These are phyloP conservation scores for Ochetophila trinervis DNA, from an alignment of 306 rosid genomes.

Conservation along the genomic window DNA sequence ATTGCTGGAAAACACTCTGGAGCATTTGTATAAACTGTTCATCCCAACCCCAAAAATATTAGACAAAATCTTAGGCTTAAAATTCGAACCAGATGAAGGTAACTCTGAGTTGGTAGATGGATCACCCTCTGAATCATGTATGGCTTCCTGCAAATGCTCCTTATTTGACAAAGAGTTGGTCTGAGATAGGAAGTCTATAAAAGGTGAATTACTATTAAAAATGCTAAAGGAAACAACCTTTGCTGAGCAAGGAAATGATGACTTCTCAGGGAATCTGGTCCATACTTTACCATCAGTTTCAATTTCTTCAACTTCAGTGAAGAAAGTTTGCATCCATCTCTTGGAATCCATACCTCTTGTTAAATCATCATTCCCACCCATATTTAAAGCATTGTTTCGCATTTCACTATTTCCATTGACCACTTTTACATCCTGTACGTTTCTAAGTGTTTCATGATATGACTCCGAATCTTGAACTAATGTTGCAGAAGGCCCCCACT, in stretches of 20 bases:
- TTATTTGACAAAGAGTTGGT: conserved; percentile 29
- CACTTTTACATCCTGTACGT: conserved; percentile 26
- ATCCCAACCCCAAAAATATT: conserved; percentile 54
- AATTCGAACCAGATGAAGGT: conserved; percentile 30
- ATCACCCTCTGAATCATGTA: conserved; percentile 31
- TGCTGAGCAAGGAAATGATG: conserved; percentile 63
- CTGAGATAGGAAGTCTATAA: conserved; percentile 36
- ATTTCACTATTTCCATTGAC: conserved; percentile 39
- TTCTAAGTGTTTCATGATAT: conserved; percentile 32
- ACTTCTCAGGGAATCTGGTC: conserved; percentile 68
- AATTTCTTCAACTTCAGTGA: conserved; percentile 51
- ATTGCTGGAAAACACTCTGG: conserved; percentile 71
- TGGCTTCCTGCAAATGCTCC: conserved; percentile 39
- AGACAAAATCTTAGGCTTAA: conserved; percentile 46
- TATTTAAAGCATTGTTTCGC: conserved; percentile 7
- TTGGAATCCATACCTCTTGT: conserved; percentile 39
- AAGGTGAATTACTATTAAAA: conserved; percentile 48
- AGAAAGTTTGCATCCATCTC: conserved; percentile 68
- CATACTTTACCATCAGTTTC: conserved; percentile 47
- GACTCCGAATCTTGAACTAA: conserved; percentile 32
- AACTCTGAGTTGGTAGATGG: conserved; percentile 27
- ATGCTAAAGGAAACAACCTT: conserved; percentile 77
- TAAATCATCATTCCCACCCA: conserved; percentile 21
- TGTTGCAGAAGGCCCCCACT: conserved; percentile 65
- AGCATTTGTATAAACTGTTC: conserved; percentile 55